Conservation (phyloP, 1,284 basidiomycete species). For the Microbotryomycetes sp. region DNA sequence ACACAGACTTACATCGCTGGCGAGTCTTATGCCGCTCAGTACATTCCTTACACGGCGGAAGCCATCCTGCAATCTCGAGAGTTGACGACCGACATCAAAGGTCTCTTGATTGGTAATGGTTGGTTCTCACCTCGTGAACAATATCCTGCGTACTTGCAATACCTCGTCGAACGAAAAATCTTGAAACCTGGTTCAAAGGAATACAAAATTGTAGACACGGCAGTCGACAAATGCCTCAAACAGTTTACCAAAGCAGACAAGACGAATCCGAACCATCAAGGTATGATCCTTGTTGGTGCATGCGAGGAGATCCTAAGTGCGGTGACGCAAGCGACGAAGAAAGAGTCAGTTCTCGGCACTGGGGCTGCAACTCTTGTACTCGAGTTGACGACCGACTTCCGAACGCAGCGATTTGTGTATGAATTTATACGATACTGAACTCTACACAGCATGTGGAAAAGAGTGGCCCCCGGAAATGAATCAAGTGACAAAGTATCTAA, state of each 20-base stretch:
- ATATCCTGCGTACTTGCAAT: slow-evolving; percentile 67
- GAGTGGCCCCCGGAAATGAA: slow-evolving; percentile 89
- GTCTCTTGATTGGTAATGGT: slow-evolving; percentile 89
- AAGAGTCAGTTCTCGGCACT: slow-evolving; percentile 12
- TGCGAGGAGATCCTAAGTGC: slow-evolving; percentile 65
- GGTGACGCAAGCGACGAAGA: slow-evolving; percentile 49
- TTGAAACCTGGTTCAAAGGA: slow-evolving; percentile 64
- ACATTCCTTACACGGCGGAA: slow-evolving; percentile 78
- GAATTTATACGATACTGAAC: slow-evolving; percentile 91
- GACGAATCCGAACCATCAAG: slow-evolving; percentile 46
- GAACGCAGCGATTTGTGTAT: slow-evolving; percentile 57
- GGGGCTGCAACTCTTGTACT: slow-evolving; percentile 45
- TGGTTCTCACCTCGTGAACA: slow-evolving; percentile 89
- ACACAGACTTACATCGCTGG: slow-evolving; percentile 80
- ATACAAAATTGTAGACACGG: slow-evolving; percentile 57
- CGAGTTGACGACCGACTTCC: slow-evolving; percentile 36
- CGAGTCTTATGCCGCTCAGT: slow-evolving; percentile 96
- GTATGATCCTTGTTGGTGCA: slow-evolving; percentile 50
- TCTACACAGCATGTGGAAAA: slow-evolving; percentile 80
- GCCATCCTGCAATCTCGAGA: slow-evolving; percentile 47
- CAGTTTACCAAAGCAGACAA: slow-evolving; percentile 48
- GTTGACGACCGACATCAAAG: slow-evolving; percentile 53
- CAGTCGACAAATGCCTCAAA: slow-evolving; percentile 60
- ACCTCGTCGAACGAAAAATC: slow-evolving; percentile 59
- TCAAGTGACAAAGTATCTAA: slow-evolving; percentile 70